These are phyloP conservation scores for Thelephora ganbajun DNA, from an alignment of 768 basidiomycete species.

Conservation along the genomic window DNA sequence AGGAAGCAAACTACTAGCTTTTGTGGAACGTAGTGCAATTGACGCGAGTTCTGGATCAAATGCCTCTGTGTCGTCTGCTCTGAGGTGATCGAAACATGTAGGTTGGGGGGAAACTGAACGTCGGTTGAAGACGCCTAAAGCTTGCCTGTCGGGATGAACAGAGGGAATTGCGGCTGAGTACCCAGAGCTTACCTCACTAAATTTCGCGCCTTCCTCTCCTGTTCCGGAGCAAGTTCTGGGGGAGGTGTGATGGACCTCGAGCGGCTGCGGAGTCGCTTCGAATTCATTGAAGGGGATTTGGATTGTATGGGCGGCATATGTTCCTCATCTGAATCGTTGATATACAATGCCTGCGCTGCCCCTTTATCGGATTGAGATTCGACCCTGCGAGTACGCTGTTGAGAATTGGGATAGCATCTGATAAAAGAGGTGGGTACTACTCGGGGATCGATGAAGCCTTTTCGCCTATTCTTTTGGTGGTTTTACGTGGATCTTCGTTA, in stretches of 20 bases:
- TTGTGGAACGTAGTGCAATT: slow-evolving; percentile 26
- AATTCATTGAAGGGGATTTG: not conserved
- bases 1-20: slow-evolving; percentile 8
- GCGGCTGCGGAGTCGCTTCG: slow-evolving; percentile 35
- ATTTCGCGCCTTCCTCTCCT: slow-evolving; percentile 40
- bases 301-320: slow-evolving; percentile 6
- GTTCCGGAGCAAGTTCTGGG: slow-evolving; percentile 39
- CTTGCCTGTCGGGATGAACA: slow-evolving; percentile 23
- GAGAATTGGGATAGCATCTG: too few relatives aligned
- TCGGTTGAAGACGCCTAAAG: slow-evolving; percentile 27
- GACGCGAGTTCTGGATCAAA: slow-evolving; percentile 49
- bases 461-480: not conserved
- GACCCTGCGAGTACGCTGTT: slow-evolving; percentile 3
- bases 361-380: slow-evolving; percentile 20
- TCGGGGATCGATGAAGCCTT: too few relatives aligned
- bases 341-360: not conserved
- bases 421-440: too few relatives aligned
- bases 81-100: slow-evolving; percentile 15
- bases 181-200: slow-evolving; percentile 37
- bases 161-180: too few relatives aligned
- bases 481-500: not conserved
- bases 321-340: not conserved
- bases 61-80: slow-evolving; percentile 15
- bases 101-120: slow-evolving; percentile 28
- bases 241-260: slow-evolving; percentile 70